phyloP scores from a whole-genome alignment of 2,329 filamentous ascomycete genomes.

The Ascochyta pisi region DNA sequence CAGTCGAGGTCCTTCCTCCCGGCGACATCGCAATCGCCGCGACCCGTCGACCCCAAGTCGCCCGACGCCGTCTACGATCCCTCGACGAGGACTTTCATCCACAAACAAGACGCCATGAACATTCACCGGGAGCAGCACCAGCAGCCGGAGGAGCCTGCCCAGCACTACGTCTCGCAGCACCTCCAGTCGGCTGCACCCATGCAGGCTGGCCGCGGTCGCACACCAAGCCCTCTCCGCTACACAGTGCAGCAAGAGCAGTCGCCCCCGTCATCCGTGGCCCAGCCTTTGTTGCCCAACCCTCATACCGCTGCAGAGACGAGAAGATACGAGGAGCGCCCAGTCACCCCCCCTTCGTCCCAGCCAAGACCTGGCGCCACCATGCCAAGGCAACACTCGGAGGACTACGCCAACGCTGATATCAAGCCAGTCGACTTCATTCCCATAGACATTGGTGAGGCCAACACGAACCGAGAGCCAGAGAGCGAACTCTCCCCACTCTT shows the following conservation, averaged over 20 bases:
- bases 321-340: constrained; percentile 15
- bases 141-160: constrained; percentile 29
- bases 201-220: constrained; percentile 18
- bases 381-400: constrained; percentile 47
- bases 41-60: constrained; percentile 46
- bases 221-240: constrained; percentile 29
- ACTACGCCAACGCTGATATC: constrained; percentile 52
- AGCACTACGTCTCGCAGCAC: constrained; percentile 32
- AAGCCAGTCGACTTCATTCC: constrained; percentile 13
- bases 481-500: constrained; percentile 26
- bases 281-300: constrained; percentile 11
- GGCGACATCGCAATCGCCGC: constrained; percentile 22
- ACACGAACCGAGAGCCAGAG: constrained; percentile 28
- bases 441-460: constrained; percentile 30
- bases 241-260: constrained; percentile 20
- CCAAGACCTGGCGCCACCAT: constrained; percentile 8
- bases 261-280: constrained; percentile 19
- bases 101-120: constrained; percentile 47
- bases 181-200: constrained; percentile 20
- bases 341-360: constrained; percentile 11
- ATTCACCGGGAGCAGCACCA: constrained; percentile 41
- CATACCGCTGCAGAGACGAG: constrained; percentile 4
- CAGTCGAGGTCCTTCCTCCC: constrained; percentile 27
- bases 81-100: constrained; percentile 46
- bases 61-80: constrained; percentile 47